Conservation (phyloP, 148 eudicot species). For the Vaccinium myrtillus region DNA sequence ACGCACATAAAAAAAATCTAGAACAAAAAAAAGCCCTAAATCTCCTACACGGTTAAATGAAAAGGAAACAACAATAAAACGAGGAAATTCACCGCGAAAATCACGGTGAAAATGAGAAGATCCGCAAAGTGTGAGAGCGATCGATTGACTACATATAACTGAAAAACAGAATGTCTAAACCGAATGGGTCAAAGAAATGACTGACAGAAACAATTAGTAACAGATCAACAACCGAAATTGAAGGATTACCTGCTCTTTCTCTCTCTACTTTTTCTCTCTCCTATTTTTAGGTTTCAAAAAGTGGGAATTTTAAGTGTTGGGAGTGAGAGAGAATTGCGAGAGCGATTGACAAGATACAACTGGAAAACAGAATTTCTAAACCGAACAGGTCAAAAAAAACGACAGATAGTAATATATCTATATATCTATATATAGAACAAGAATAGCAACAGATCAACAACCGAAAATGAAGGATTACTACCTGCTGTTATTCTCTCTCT, state of each 20-base stretch:
- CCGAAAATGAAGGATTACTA: slow-evolving; percentile 13
- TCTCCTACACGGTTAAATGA: background rate
- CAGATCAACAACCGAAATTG: slow-evolving; percentile 9
- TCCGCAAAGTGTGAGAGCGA: background rate
- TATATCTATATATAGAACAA: no score
- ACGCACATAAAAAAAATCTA: background rate
- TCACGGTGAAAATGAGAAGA: background rate
- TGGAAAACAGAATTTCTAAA: no score
- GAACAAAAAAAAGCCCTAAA: background rate
- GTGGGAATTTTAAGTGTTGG: background rate
- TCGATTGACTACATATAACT: background rate
- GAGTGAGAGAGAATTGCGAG: background rate
- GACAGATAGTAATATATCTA: no score
- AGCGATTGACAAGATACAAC: no score
- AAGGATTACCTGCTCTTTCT: slow-evolving; percentile 18
- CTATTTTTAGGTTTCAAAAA: background rate
- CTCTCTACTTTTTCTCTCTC: background rate
- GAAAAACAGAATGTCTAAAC: background rate
- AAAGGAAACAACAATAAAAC: background rate
- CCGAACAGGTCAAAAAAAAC: no score
- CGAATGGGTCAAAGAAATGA: background rate
- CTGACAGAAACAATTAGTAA: background rate
- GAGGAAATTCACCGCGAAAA: background rate
- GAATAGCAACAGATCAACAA: background rate
- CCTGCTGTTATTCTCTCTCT: slow-evolving; percentile 8